Base-by-base conservation (phyloP, 2,329 filamentous ascomycete species). In the Phoma sp. region DNA sequence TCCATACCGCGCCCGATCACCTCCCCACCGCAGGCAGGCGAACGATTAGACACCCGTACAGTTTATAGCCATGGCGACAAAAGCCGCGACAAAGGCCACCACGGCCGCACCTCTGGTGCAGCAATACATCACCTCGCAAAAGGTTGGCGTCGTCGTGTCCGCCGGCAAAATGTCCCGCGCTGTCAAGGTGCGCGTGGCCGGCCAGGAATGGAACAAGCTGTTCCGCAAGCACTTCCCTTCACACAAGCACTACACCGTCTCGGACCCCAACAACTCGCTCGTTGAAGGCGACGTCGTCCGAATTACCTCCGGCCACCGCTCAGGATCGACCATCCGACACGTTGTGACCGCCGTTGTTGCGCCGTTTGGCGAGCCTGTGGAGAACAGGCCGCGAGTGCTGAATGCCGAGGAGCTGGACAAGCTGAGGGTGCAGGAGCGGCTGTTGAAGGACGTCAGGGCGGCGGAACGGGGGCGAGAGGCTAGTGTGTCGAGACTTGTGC, bases 141-240 rank as follows among this genome's bases (percentile, higher is more conserved):
- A 72, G 58, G 65, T 69, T 2, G 89, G 89, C 58, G 85, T 93
- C 36, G 90, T 93, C 23, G 84, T 93, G 44, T 91, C 89, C 37
- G 86, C 89, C 6, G 90, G 90, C 18, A 82, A 87, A 55, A 92
- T 92, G 88, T 77, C 86, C 55, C 90, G 88, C 76, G 92, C 89
- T 2, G 89, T 92, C 52, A 92, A 90, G 76, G 90, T 93, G 58
- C 84, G 86, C 61, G 82, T 93, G 11, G 87, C 88, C 46, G 83
- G 82, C 11, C 84, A 87, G 70, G 83, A 85, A 70, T 93, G 88
- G 87, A 89, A 93, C 71, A 82, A 82, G 55, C 80, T 83, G 58
- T 83, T 93, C 49, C 82, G 86, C 71, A 93, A 93, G 86, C 79
- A 82, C 78, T 93, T 89, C 74, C 83, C 86, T 66, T 78, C 82